Conservation (phyloP, 495 filamentous ascomycete species). For the Hypoxylon fuscum region DNA sequence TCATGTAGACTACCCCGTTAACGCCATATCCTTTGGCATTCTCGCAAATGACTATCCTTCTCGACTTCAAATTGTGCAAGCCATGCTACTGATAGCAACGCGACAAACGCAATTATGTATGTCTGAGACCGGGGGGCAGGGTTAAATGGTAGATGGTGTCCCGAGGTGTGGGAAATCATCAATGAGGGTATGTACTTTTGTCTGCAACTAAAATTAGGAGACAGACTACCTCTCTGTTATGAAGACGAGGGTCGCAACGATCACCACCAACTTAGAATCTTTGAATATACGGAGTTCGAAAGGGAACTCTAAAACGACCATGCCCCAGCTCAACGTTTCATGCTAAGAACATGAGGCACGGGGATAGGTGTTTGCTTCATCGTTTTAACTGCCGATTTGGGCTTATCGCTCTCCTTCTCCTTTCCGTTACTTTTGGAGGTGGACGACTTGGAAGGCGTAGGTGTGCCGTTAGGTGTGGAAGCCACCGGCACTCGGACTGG, state of each 20-base stretch:
- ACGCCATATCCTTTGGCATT: constrained; percentile 25
- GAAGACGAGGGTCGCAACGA: no score
- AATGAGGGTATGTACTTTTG: no score
- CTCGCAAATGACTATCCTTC: no score
- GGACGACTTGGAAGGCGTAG: constrained; percentile 10
- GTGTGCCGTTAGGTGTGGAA: constrained; percentile 13
- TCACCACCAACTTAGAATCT: not conserved
- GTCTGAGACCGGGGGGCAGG: no score
- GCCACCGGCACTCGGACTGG: not conserved
- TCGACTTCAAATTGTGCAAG: not conserved
- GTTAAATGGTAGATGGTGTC: no score
- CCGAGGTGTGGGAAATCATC: no score
- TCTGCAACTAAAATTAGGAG: no score
- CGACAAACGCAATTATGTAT: no score
- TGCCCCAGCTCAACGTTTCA: constrained; percentile 38
- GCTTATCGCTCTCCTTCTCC: constrained; percentile 31
- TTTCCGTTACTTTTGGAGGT: constrained; percentile 15
- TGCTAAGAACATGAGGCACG: constrained; percentile 46
- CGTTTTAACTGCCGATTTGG: constrained; percentile 19
- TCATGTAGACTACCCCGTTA: not conserved
- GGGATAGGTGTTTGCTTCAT: constrained; percentile 52
- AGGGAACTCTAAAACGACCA: not conserved
- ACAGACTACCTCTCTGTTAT: no score
- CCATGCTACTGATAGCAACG: not conserved
- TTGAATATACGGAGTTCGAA: not conserved